A percentile compares a stretch with the other conserved stretches of the same genome.
Conservation (phyloP, 2,329 filamentous ascomycete genomes). For the Pezicula neosporulosa region DNA sequence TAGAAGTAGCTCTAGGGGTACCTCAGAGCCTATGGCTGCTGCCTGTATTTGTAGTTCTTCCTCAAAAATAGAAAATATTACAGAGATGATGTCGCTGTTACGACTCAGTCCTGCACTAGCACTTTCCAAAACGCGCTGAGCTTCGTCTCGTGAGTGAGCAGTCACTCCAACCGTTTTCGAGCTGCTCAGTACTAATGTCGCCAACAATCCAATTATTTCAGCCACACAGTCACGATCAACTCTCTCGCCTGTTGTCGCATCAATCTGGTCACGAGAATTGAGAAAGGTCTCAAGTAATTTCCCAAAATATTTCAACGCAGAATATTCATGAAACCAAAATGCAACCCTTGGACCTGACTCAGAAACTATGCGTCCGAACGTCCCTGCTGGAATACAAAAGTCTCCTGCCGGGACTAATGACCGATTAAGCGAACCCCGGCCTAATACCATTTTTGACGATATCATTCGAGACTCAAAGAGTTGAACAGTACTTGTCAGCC, state of each 20-base stretch:
- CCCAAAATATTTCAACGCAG: slow-evolving; percentile 74
- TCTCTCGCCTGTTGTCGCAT: slow-evolving; percentile 37
- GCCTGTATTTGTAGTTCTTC: slow-evolving; percentile 49
- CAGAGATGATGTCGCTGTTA: slow-evolving; percentile 70
- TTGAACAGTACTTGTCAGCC: slow-evolving; percentile 59
- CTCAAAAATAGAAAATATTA: slow-evolving; percentile 85
- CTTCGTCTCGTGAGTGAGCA: slow-evolving; percentile 38
- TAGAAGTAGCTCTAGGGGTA: slow-evolving; percentile 56
- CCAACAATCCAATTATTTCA: slow-evolving; percentile 72
- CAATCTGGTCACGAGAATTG: slow-evolving; percentile 45
- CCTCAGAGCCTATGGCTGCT: slow-evolving; percentile 34
- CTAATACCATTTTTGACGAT: slow-evolving; percentile 8
- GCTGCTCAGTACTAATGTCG: slow-evolving; percentile 58
- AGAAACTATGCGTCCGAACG: slow-evolving; percentile 69
- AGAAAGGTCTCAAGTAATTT: slow-evolving; percentile 69
- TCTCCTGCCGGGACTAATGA: slow-evolving; percentile 27
- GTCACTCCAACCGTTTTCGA: slow-evolving; percentile 9
- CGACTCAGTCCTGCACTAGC: slow-evolving; percentile 51
- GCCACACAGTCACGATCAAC: slow-evolving; percentile 59
- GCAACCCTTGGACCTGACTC: slow-evolving; percentile 74
- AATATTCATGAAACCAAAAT: slow-evolving; percentile 73
- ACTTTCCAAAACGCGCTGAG: slow-evolving; percentile 48
- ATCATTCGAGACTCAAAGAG: slow-evolving; percentile 52
- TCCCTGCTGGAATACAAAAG: slow-evolving; percentile 64
- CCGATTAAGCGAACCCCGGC: slow-evolving; percentile 3